Percentiles rank a stretch among this genome's conserved stretches.
Conservation (phyloP, 2,329 filamentous ascomycete species). For the Colletotrichum liriopes region DNA sequence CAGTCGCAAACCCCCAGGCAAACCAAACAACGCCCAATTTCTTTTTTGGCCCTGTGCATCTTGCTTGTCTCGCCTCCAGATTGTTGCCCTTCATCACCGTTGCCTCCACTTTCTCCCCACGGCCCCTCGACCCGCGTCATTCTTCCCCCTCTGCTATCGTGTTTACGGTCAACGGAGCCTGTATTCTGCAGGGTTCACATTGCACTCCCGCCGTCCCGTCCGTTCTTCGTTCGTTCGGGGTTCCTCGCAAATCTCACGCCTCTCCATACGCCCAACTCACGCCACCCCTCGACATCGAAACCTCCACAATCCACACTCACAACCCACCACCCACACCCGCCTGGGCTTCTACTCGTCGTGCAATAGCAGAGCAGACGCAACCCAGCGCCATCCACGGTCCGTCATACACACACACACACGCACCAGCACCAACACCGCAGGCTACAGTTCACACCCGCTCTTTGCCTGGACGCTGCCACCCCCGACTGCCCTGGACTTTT, state of each 20-base stretch:
- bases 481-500: constrained; percentile 3
- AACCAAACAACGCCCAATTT: constrained; percentile 28
- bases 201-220: constrained; percentile 29
- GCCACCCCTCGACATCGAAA: neutral
- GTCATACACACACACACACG: constrained; percentile 8
- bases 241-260: constrained; percentile 13
- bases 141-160: neutral
- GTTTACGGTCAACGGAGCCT: neutral
- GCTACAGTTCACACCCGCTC: neutral
- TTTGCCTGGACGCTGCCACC: neutral
- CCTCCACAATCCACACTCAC: constrained; percentile 32
- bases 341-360: neutral
- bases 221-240: constrained; percentile 14
- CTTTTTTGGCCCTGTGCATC: constrained; percentile 15
- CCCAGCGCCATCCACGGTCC: constrained; percentile 17
- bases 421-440: neutral
- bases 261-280: neutral
- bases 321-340: neutral
- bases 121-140: constrained; percentile 10
- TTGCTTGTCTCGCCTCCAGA: constrained; percentile 37
- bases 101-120: constrained; percentile 25
- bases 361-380: constrained; percentile 6
- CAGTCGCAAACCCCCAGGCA: constrained; percentile 1
- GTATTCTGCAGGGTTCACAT: constrained; percentile 26
- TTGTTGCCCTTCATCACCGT: constrained; percentile 32